Conservation (phyloP, 78 protist species). For the Dictyostelium capitatum region DNA sequence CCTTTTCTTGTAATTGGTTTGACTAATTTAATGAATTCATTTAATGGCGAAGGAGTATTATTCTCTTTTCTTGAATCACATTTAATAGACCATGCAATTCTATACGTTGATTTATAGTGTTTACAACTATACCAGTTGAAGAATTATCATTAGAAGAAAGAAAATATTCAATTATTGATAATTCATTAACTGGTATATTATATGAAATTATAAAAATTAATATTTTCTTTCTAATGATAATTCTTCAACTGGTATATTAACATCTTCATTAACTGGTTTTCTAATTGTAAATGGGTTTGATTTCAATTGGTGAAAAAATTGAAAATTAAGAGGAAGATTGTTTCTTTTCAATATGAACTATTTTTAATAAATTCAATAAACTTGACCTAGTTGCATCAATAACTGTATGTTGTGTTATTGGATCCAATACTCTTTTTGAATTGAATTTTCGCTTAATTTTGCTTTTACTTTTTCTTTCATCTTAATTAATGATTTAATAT, state of each 20-base stretch:
- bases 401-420: not conserved
- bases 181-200: too few species aligned
- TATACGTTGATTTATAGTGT: too few species aligned
- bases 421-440: not conserved
- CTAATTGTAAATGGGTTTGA: too few species aligned
- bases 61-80: slow-evolving; percentile 2
- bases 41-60: not conserved
- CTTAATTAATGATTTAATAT: slow-evolving; percentile 25
- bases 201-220: too few species aligned
- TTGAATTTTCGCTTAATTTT: not conserved
- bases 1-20: slow-evolving; percentile 58
- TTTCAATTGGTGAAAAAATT: slow-evolving; percentile 23
- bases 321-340: not conserved
- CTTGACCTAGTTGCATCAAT: not conserved
- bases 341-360: slow-evolving; percentile 1
- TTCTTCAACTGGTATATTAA: not conserved
- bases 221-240: slow-evolving; percentile 12
- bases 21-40: slow-evolving; percentile 28
- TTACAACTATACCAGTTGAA: too few species aligned
- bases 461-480: not conserved
- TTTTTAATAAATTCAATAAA: slow-evolving; percentile 1
- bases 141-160: too few species aligned
- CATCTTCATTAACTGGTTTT: too few species aligned
- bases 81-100: slow-evolving; percentile 56
- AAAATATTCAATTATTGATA: too few species aligned